Evolutionary conservation across 2,329 filamentous ascomycete species (phyloP), one percentile per base, ranked within the genome.

Genomic region (Hymenoscyphus fraxineus): DNA sequence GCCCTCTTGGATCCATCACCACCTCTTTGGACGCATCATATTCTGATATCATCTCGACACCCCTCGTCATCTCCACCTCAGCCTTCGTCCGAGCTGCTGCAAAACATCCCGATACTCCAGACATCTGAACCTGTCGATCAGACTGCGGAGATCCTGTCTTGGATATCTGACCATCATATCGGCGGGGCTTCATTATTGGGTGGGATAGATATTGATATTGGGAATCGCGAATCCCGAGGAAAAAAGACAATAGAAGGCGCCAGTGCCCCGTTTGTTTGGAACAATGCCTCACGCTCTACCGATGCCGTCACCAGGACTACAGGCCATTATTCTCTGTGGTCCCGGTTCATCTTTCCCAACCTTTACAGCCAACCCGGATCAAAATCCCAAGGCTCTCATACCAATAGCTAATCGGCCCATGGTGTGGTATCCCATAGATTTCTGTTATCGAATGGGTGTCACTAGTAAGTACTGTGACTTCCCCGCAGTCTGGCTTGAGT

Each of bases 391-490:
- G 78, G 91, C 91, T 10, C 83, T 95, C 27, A 79, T 95, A 7
- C 91, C 91, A 6, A 90, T 95, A 65, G 91, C 91, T 41, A 95
- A 95, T 76, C 80, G 91, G 70, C 91, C 91, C 1, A 95, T 95
- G 91, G 88, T 95, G 57, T 94, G 92, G 90, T 95, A 95, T 76
- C 88, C 91, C 6, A 85, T 95, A 51, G 91, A 94, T 72, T 94
- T 92, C 79, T 94, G 91, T 77, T 90, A 92, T 74, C 86, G 91
- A 44, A 91, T 89, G 76, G 91, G 91, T 70, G 86, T 93, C 69
- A 90, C 88, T 73, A 83, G 89, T 91, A 77, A 77, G 84, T 77
- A 39, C 65, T 58, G 51, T 61, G 41, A 32, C n/a, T 65, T 27
- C 22, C 13, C 19, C 58, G 22, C 19, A 27, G 22, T 54, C 13